Evolutionary conservation across 1,284 basidiomycete genomes (phyloP).

Genomic region (Papiliotrema flavescens): DNA sequence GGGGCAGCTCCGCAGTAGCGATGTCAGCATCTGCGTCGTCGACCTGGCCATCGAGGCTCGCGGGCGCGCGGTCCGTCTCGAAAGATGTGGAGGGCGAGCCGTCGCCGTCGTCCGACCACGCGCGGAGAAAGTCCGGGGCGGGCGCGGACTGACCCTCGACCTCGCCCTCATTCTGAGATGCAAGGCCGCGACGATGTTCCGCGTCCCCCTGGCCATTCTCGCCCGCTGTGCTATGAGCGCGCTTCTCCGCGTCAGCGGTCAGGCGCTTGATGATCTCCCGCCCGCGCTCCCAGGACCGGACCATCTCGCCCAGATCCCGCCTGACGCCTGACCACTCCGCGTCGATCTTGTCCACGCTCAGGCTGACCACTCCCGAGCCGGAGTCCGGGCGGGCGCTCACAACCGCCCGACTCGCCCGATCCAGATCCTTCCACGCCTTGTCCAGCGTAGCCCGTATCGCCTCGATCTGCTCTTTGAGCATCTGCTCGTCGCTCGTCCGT

Average conservation of each 20-base stretch:
- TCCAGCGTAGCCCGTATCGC: conserved; percentile 15
- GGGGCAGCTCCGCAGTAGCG: conserved; percentile 19
- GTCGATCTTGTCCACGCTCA: background rate
- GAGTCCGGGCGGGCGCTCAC: background rate
- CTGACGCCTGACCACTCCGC: conserved; percentile 17
- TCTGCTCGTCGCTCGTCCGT: conserved; percentile 12
- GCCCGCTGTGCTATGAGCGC: background rate
- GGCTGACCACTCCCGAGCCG: background rate
- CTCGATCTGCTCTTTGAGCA: conserved; percentile 17
- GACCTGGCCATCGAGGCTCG: conserved; percentile 6
- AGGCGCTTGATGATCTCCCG: conserved; percentile 16
- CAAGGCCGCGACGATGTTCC: background rate
- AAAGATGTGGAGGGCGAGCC: conserved; percentile 5
- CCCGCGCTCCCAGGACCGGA: conserved; percentile 31
- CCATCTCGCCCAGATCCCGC: conserved; percentile 16
- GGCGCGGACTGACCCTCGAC: background rate
- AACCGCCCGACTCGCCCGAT: background rate
- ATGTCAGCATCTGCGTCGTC: conserved; percentile 1
- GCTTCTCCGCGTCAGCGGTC: background rate
- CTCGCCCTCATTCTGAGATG: background rate
- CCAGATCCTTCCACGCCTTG: conserved; percentile 14
- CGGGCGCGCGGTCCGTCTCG: conserved; percentile 4
- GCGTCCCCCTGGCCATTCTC: background rate
- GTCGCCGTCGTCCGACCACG: conserved; percentile 16
- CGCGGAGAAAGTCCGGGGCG: conserved; percentile 21